A percentile compares a stretch with the other conserved stretches of the same genome.
Conservation (phyloP, 805 yeast species). For the Starmerella kuoi region DNA sequence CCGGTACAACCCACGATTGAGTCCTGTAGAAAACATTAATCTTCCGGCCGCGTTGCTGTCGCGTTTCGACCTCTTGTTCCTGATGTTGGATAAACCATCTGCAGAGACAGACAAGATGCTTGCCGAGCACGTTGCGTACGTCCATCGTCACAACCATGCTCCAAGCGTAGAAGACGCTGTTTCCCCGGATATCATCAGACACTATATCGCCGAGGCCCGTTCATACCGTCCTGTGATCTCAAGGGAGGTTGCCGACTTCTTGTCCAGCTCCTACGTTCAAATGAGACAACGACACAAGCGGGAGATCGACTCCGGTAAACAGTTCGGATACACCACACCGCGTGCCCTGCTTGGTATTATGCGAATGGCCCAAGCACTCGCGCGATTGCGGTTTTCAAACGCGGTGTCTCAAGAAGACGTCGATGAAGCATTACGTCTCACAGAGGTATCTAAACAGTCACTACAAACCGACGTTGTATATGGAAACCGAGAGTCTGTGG, state of each 20-base stretch:
- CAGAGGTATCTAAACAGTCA: slow-evolving; percentile 78
- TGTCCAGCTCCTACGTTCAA: slow-evolving; percentile 73
- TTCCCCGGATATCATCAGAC: slow-evolving; percentile 69
- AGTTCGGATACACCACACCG: slow-evolving; percentile 88
- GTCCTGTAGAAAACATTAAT: slow-evolving; percentile 91
- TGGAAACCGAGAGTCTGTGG: slow-evolving; percentile 33
- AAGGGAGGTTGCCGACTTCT: slow-evolving; percentile 71
- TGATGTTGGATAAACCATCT: slow-evolving; percentile 74
- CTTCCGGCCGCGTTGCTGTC: slow-evolving; percentile 92
- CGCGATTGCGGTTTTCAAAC: slow-evolving; percentile 71
- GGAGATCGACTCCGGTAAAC: slow-evolving; percentile 45
- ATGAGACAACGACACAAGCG: slow-evolving; percentile 83
- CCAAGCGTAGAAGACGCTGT: slow-evolving; percentile 65
- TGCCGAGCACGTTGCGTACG: slow-evolving; percentile 90
- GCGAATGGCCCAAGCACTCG: slow-evolving; percentile 88
- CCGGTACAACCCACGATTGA: slow-evolving; percentile 75
- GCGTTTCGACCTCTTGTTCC: slow-evolving; percentile 80
- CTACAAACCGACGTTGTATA: slow-evolving; percentile 43
- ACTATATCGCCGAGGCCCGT: slow-evolving; percentile 77
- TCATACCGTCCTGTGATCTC: slow-evolving; percentile 75
- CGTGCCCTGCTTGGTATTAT: slow-evolving; percentile 84
- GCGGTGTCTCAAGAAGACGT: slow-evolving; percentile 68
- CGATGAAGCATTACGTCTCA: slow-evolving; percentile 84
- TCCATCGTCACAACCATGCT: slow-evolving; percentile 83
- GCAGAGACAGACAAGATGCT: slow-evolving; percentile 70